Conservation (phyloP, 176 grass and related monocot species). For the Phragmites australis region DNA sequence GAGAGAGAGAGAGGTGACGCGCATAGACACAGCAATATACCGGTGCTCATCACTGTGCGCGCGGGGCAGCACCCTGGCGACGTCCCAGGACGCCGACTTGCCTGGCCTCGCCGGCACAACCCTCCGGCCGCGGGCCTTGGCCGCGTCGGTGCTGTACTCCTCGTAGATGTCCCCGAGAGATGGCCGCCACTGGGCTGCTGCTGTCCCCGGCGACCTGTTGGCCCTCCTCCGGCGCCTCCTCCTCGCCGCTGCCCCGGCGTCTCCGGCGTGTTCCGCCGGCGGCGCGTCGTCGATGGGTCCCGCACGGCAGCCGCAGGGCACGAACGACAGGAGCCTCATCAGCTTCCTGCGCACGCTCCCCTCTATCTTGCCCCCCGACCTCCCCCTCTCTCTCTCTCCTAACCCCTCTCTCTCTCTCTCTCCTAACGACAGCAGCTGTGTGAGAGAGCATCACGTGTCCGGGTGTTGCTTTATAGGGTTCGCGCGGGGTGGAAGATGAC, state of each 20-base stretch:
- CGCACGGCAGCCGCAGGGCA: slow-evolving; percentile 56
- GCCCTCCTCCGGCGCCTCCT: slow-evolving; percentile 32
- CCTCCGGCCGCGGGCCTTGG: not conserved
- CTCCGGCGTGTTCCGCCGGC: not conserved
- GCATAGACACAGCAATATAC: not conserved
- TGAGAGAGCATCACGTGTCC: slow-evolving; percentile 11
- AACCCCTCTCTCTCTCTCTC: not conserved
- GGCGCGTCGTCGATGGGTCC: slow-evolving; percentile 61
- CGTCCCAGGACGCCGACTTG: slow-evolving; percentile 22
- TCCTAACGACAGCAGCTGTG: not conserved
- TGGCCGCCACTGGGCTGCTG: slow-evolving; percentile 37
- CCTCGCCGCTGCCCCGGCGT: slow-evolving; percentile 15
- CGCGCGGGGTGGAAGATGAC: not conserved
- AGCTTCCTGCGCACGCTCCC: slow-evolving; percentile 50
- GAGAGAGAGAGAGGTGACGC: not conserved
- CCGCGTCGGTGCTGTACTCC: slow-evolving; percentile 23
- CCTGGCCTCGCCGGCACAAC: slow-evolving; percentile 1
- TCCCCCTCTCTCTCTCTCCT: not conserved
- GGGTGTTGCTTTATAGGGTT: slow-evolving; percentile 33
- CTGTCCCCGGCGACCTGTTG: not conserved
- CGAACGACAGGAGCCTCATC: slow-evolving; percentile 70
- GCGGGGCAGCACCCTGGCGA: slow-evolving; percentile 39
- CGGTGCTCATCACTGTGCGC: slow-evolving; percentile 32
- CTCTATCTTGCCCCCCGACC: slow-evolving; percentile 35
- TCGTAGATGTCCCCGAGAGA: slow-evolving; percentile 61